Evolutionary conservation across 1,284 basidiomycete genomes (phyloP).

Genomic region (Cyathus olla): DNA sequence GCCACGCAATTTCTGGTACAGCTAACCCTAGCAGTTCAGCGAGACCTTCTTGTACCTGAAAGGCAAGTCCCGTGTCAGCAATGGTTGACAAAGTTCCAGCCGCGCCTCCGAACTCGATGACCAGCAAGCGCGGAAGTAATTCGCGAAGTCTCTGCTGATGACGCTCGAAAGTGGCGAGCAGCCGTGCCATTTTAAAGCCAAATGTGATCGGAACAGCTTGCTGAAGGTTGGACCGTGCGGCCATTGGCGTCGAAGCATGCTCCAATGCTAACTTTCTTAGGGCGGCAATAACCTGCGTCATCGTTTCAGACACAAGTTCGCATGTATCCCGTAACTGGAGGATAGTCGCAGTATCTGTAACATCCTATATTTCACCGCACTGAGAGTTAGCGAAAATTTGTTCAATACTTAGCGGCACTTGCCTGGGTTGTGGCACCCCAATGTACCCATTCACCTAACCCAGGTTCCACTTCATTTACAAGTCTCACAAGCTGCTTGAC

Average conservation of each 20-base stretch:
- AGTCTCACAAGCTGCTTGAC: conserved; percentile 52
- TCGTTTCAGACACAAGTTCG: conserved; percentile 36
- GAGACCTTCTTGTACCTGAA: conserved; percentile 48
- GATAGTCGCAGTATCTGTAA: conserved; percentile 56
- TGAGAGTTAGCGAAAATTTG: neutral
- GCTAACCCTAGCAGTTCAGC: conserved; percentile 43
- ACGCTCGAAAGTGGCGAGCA: conserved; percentile 52
- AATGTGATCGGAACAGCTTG: conserved; percentile 58
- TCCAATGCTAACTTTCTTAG: conserved; percentile 37
- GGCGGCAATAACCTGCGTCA: conserved; percentile 35
- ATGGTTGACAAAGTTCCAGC: conserved; percentile 56
- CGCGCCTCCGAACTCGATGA: conserved; percentile 55
- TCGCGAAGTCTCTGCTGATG: conserved; percentile 48
- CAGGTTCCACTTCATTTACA: conserved; percentile 43
- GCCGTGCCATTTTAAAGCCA: conserved; percentile 56
- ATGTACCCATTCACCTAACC: conserved; percentile 56
- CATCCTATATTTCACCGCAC: conserved; percentile 42
- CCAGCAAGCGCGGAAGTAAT: conserved; percentile 46
- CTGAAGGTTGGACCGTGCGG: conserved; percentile 57
- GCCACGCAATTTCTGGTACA: conserved; percentile 56
- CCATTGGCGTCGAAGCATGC: conserved; percentile 52
- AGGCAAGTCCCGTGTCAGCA: conserved; percentile 46
- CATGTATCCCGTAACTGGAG: conserved; percentile 53
- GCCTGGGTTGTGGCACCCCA: conserved; percentile 61
- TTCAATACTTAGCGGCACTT: conserved; percentile 1